These are phyloP conservation scores for Arabidopsis hybrid DNA, from an alignment of 441 rosid species.

Conservation along the genomic window DNA sequence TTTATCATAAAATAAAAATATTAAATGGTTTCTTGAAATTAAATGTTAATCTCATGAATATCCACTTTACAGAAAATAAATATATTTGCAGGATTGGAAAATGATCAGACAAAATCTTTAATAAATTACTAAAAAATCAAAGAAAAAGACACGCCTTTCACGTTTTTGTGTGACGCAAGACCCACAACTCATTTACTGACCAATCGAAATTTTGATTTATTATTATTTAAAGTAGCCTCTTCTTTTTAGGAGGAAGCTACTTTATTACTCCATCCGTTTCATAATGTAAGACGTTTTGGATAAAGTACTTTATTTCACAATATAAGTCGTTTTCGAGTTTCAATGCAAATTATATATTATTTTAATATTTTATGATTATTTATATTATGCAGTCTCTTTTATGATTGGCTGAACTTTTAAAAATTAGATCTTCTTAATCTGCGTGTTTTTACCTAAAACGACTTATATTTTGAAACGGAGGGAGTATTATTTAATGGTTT, in stretches of 20 bases:
- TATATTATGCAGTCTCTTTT: no score
- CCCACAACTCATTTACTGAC: slow-evolving; percentile 24
- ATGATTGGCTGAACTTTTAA: no score
- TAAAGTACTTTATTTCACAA: no score
- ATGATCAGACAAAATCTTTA: neutral
- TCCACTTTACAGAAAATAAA: neutral
- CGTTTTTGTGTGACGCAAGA: slow-evolving; percentile 33
- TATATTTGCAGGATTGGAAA: neutral
- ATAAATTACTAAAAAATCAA: neutral
- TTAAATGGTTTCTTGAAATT: neutral
- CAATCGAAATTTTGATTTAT: slow-evolving; percentile 8
- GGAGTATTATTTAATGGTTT: neutral
- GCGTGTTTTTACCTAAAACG: no score
- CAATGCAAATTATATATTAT: no score
- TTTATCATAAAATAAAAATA: neutral
- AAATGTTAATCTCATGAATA: neutral
- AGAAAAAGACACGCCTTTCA: slow-evolving; percentile 39
- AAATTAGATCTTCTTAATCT: no score
- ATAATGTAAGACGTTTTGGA: no score
- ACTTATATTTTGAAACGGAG: no score
- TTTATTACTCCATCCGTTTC: no score
- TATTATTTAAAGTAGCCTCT: no score
- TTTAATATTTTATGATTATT: no score
- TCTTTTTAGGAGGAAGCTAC: slow-evolving; percentile 37
- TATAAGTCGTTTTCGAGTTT: no score